phyloP scores from a whole-genome alignment of 2,329 filamentous ascomycete species.

The Colletotrichum musicola region DNA sequence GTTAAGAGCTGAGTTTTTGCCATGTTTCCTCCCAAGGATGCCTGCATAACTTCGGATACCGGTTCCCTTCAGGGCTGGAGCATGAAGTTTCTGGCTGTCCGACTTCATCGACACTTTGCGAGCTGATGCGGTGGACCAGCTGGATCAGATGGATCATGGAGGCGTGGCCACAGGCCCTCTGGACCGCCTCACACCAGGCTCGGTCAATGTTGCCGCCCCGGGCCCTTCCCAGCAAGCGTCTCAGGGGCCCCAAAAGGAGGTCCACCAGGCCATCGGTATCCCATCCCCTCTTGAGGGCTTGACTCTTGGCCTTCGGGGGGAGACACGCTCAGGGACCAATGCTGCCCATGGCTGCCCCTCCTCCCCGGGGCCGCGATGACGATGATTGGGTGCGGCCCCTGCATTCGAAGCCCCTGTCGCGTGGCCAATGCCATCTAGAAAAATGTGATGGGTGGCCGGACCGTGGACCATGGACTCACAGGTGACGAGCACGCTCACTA shows the following conservation, averaged over 20 bases:
- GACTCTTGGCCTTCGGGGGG: background rate
- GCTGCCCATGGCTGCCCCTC: conserved; percentile 14
- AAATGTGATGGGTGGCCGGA: conserved; percentile 14
- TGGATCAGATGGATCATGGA: conserved; percentile 13
- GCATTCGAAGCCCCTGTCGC: conserved; percentile 27
- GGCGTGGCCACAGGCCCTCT: background rate
- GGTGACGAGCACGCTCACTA: background rate
- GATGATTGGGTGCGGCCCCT: conserved; percentile 31
- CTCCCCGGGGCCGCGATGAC: background rate
- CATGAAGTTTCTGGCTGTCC: background rate
- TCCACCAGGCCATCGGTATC: background rate
- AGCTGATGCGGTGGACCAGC: conserved; percentile 16
- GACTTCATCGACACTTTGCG: conserved; percentile 15
- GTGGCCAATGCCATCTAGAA: conserved; percentile 18
- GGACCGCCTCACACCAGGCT: background rate
- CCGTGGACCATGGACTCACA: background rate
- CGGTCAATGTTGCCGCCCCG: conserved; percentile 11
- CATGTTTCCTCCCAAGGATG: background rate
- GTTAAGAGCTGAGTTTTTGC: too few species aligned
- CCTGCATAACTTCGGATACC: background rate
- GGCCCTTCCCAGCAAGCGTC: conserved; percentile 18
- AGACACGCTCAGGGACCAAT: conserved; percentile 15
- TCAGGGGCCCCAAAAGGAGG: conserved; percentile 5
- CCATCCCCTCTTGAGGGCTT: background rate
- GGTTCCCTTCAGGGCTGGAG: background rate